Conservation (phyloP, 768 basidiomycete genomes). For the Russula foetens region DNA sequence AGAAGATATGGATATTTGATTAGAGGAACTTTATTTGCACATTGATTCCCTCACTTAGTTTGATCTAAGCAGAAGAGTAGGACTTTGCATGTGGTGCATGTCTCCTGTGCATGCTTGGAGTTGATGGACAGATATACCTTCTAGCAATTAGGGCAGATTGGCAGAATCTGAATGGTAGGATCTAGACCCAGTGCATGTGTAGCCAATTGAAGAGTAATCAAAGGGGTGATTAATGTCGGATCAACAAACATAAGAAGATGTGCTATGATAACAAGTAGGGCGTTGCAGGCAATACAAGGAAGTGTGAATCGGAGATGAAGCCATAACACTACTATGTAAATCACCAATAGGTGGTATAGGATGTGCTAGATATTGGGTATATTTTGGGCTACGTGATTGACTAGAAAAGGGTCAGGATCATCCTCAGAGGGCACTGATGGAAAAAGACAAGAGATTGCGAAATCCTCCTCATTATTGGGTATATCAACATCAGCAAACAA, state of each 20-base stretch:
- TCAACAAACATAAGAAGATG: background rate
- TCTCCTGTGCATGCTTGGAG: background rate
- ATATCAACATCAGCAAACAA: too few species aligned
- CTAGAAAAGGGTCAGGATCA: too few species aligned
- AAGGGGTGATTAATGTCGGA: background rate
- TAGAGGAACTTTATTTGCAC: background rate
- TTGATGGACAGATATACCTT: background rate
- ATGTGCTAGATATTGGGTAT: too few species aligned
- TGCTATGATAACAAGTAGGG: too few species aligned
- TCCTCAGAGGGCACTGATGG: too few species aligned
- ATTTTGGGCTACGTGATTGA: too few species aligned
- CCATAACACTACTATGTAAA: too few species aligned
- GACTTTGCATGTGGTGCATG: background rate
- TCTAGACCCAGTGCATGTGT: background rate
- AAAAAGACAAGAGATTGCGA: too few species aligned
- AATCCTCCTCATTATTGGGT: too few species aligned
- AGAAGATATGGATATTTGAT: background rate
- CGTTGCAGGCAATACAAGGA: too few species aligned
- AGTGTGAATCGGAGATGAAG: too few species aligned
- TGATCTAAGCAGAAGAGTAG: background rate
- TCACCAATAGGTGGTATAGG: too few species aligned
- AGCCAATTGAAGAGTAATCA: background rate
- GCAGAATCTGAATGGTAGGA: background rate
- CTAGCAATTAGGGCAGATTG: background rate
- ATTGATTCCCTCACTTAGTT: background rate